Conservation (phyloP, 1,139 yeast species). For the Torulaspora globosa region DNA sequence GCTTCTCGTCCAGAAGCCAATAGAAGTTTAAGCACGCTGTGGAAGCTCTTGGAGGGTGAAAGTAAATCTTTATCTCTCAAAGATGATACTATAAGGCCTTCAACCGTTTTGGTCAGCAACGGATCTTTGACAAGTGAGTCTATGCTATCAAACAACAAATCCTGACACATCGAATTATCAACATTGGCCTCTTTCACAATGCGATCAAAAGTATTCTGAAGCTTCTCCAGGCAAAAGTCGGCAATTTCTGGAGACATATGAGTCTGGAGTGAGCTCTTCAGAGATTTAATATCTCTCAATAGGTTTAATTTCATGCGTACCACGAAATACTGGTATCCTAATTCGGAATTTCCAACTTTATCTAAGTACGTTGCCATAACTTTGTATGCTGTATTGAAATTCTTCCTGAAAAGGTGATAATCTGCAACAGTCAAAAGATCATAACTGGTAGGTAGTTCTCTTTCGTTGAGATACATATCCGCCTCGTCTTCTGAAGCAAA, state of each 20-base stretch:
- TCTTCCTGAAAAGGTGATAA: constrained; percentile 22
- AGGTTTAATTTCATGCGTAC: constrained; percentile 24
- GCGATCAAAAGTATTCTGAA: constrained; percentile 19
- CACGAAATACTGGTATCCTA: constrained; percentile 14
- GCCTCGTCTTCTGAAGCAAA: constrained; percentile 30
- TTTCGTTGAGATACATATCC: constrained; percentile 26
- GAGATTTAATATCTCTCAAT: constrained; percentile 20
- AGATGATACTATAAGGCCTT: constrained; percentile 11
- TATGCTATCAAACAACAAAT: constrained; percentile 20
- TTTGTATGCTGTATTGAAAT: constrained; percentile 15
- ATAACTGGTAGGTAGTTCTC: constrained; percentile 20
- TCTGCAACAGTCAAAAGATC: constrained; percentile 26
- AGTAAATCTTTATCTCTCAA: constrained; percentile 4
- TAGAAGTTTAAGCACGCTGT: constrained; percentile 17
- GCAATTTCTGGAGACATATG: constrained; percentile 12
- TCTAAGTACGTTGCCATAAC: constrained; percentile 19
- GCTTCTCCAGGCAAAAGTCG: constrained; percentile 3
- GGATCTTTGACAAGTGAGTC: constrained; percentile 16
- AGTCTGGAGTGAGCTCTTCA: constrained; percentile 18
- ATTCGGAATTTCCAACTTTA: constrained; percentile 12
- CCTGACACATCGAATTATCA: constrained; percentile 11
- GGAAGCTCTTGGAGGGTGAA: constrained; percentile 17
- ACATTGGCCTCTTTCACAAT: constrained; percentile 13
- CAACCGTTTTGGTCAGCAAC: constrained; percentile 13
- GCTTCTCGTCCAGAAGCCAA: constrained; percentile 19